Base-by-base conservation (phyloP, 139 green algal genomes). In the Volvox africanus region DNA sequence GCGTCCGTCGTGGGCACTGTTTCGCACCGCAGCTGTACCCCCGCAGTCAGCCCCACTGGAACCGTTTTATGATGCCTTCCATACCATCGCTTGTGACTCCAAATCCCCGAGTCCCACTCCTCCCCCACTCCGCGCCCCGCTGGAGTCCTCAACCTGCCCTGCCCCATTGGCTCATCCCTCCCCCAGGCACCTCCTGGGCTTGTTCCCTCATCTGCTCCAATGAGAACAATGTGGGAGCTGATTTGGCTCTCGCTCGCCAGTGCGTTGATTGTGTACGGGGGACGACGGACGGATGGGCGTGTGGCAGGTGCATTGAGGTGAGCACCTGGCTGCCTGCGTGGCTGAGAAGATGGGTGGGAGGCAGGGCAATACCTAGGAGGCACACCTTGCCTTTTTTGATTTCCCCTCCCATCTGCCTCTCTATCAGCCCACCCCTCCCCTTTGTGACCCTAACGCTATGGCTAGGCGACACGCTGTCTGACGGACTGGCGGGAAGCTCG, bases 111-210 rank as follows among this genome's bases (percentile, higher is more conserved):
- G 9, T 55, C 37, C 36, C 36, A 35, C 22, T 17, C 37, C 37
- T 33, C 37, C 37, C 37, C 37, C 36, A 5, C 35, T 19, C 36
- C 13, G 36, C 35, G 28, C 35, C 37, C 36, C 13, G 36, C 35
- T 32, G 14, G 20, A 35, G 19, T 44, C 37, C 36, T 30, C 1
- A 1, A 14, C 36, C 78, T 67, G 17, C 19, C 17, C 37, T 20
- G 20, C 37, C 78, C 37, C 35, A 17, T 35, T 50, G n/a, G 73
- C 33, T 36, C 77, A 24, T 26, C 78, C 37, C 78, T 17, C 36
- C 35, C 13, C 13, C 78, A 84, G 78, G 78, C 78, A 67, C 78
- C 78, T 1, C 36, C 78, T 84, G 78, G 78, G 78, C 78, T 24
- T 84, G 78, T 44, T 67, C 78, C 16, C 12, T 68, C 21, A 17